Evolutionary conservation across 2,329 filamentous ascomycete genomes (phyloP).

Genomic region (Myriangium duriaei): DNA sequence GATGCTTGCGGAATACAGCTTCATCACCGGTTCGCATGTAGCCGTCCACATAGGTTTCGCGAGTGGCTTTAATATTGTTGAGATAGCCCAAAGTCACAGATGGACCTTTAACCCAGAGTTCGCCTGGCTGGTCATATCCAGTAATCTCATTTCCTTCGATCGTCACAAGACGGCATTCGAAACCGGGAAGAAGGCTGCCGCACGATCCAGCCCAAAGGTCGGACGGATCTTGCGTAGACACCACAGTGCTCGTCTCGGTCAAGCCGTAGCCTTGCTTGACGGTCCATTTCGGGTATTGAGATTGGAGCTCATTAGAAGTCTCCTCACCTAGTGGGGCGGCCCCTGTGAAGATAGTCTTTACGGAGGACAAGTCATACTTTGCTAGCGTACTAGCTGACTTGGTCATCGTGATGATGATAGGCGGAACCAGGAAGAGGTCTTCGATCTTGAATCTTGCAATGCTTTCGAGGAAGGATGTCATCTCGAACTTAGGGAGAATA

Average conservation of each 20-base stretch:
- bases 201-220: slow-evolving; percentile 63
- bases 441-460: slow-evolving; percentile 59
- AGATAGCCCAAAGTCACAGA: slow-evolving; percentile 72
- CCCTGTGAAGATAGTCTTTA: slow-evolving; percentile 55
- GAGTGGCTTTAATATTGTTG: slow-evolving; percentile 70
- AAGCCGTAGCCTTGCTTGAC: slow-evolving; percentile 63
- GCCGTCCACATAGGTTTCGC: slow-evolving; percentile 56
- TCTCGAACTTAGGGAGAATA: slow-evolving; percentile 62
- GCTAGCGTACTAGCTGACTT: slow-evolving; percentile 49
- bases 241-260: slow-evolving; percentile 65
- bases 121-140: slow-evolving; percentile 60
- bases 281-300: slow-evolving; percentile 50
- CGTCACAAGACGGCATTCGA: slow-evolving; percentile 53
- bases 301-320: slow-evolving; percentile 51
- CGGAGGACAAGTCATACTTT: slow-evolving; percentile 60
- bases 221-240: slow-evolving; percentile 44
- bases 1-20: slow-evolving; percentile 53
- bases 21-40: slow-evolving; percentile 72
- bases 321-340: slow-evolving; percentile 68
- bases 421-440: slow-evolving; percentile 59
- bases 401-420: slow-evolving; percentile 66
- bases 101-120: slow-evolving; percentile 67
- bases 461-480: slow-evolving; percentile 44
- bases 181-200: slow-evolving; percentile 54
- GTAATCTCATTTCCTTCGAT: slow-evolving; percentile 59